Percentiles rank a stretch among this genome's conserved stretches.
Conservation (phyloP, 768 basidiomycete species). For the Phylloporus rhodoxanthus region DNA sequence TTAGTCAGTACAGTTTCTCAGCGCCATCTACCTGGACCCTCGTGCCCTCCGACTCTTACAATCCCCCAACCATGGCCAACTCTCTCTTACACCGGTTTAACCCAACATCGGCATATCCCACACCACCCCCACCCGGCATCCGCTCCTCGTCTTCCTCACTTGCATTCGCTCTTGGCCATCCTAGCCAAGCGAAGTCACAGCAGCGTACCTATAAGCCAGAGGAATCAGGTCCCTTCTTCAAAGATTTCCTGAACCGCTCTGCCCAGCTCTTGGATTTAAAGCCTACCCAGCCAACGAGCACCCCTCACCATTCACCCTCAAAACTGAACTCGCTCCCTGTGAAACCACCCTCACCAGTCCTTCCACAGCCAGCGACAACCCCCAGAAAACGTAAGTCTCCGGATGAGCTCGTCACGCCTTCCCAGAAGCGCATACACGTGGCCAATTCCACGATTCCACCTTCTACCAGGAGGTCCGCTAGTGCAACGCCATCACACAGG, state of each 20-base stretch:
- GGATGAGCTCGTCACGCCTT: conserved; percentile 56
- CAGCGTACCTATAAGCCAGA: conserved; percentile 41
- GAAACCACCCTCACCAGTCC: conserved; percentile 5
- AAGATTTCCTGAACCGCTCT: conserved; percentile 47
- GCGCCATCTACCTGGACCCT: conserved; percentile 39
- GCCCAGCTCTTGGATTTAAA: conserved; percentile 42
- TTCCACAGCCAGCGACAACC: conserved; percentile 35
- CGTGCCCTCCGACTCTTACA: conserved; percentile 41
- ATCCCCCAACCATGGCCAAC: conserved; percentile 54
- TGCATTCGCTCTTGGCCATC: conserved; percentile 62
- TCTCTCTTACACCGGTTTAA: conserved; percentile 58
- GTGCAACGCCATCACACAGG: conserved; percentile 22
- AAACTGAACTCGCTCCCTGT: conserved; percentile 13
- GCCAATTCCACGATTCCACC: conserved; percentile 9
- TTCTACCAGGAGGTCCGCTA: conserved; percentile 9
- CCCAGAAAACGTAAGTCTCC: conserved; percentile 68
- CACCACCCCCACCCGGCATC: conserved; percentile 60
- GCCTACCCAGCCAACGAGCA: conserved; percentile 12
- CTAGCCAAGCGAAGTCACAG: conserved; percentile 24
- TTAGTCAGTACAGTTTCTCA: conserved; percentile 27
- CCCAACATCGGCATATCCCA: conserved; percentile 64
- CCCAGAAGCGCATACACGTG: conserved; percentile 50
- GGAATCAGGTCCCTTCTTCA: conserved; percentile 61
- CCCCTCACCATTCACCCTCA: conserved; percentile 16
- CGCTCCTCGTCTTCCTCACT: conserved; percentile 68